These are phyloP conservation scores for Medicago arabica DNA, from an alignment of 306 rosid species.

Conservation along the genomic window DNA sequence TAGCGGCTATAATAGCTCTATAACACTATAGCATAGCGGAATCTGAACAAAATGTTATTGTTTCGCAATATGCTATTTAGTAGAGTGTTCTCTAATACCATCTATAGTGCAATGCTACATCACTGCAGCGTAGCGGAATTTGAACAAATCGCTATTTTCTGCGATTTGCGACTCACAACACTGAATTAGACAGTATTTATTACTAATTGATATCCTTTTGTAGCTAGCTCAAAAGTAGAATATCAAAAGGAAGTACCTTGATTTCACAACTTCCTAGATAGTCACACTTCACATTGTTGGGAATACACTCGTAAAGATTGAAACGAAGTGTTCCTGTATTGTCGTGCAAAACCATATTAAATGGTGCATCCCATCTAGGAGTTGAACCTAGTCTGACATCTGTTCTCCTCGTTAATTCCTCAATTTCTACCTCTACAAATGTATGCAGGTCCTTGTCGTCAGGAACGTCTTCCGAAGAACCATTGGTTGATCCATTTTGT, in stretches of 20 bases:
- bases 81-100: neutral
- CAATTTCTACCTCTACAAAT: slow-evolving; percentile 91
- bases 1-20: neutral
- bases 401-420: slow-evolving; percentile 81
- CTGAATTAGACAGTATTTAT: neutral
- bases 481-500: slow-evolving; percentile 50
- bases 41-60: neutral
- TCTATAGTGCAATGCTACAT: neutral
- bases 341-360: slow-evolving; percentile 93
- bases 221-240: slow-evolving; percentile 35
- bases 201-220: slow-evolving; percentile 27
- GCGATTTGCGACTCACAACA: neutral
- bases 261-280: slow-evolving; percentile 87
- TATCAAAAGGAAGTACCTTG: slow-evolving; percentile 62
- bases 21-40: neutral
- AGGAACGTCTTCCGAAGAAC: slow-evolving; percentile 56
- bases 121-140: neutral
- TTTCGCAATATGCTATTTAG: neutral
- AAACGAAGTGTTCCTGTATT: slow-evolving; percentile 75
- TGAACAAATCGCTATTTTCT: neutral
- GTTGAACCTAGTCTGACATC: slow-evolving; percentile 67
- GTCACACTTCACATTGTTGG: slow-evolving; percentile 80
- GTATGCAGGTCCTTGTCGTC: slow-evolving; percentile 76
- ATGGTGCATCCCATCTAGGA: slow-evolving; percentile 90
- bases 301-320: slow-evolving; percentile 70